Percentiles rank a stretch among this genome's conserved stretches.
Conservation (phyloP, 345 rosid species). For the Aurinia saxatilis region DNA sequence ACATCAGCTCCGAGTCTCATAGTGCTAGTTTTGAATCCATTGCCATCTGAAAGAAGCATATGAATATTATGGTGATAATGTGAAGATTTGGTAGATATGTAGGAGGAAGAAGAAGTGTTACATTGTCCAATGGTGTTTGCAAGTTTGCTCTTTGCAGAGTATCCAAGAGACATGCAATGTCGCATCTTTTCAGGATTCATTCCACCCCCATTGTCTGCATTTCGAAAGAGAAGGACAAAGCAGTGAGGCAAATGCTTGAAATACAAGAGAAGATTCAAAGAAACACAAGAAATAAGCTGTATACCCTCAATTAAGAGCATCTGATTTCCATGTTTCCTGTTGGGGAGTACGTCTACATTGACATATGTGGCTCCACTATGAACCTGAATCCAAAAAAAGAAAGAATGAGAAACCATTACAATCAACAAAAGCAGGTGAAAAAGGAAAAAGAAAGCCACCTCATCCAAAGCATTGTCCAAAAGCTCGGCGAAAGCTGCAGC, state of each 20-base stretch:
- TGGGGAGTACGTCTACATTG: conserved; percentile 53
- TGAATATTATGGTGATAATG: not conserved
- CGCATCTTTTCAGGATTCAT: conserved; percentile 91
- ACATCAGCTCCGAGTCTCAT: conserved; percentile 99
- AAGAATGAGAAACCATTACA: not conserved
- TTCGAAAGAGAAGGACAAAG: not conserved
- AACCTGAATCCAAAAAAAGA: too few relatives aligned
- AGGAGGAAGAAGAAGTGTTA: conserved; percentile 17
- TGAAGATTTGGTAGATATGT: not conserved
- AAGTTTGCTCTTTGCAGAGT: conserved; percentile 77
- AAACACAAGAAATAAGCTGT: not conserved
- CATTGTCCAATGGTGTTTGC: conserved; percentile 87
- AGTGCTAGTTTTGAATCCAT: conserved; percentile 97
- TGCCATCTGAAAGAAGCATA: conserved; percentile 54
- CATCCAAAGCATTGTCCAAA: conserved; percentile 82
- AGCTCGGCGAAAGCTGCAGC: conserved; percentile 87
- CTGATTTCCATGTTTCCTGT: conserved; percentile 55
- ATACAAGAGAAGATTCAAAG: too few relatives aligned
- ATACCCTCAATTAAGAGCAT: conserved; percentile 83
- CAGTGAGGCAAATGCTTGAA: not conserved
- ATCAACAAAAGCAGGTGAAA: not conserved
- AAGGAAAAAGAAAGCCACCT: conserved; percentile 35
- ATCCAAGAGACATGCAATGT: conserved; percentile 82
- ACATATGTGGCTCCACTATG: conserved; percentile 74
- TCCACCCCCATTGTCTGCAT: conserved; percentile 90